Evolutionary conservation across 2,329 filamentous ascomycete genomes (phyloP), one percentile per base, ranked within the genome.

Genomic region (Emmonsia crescens): DNA sequence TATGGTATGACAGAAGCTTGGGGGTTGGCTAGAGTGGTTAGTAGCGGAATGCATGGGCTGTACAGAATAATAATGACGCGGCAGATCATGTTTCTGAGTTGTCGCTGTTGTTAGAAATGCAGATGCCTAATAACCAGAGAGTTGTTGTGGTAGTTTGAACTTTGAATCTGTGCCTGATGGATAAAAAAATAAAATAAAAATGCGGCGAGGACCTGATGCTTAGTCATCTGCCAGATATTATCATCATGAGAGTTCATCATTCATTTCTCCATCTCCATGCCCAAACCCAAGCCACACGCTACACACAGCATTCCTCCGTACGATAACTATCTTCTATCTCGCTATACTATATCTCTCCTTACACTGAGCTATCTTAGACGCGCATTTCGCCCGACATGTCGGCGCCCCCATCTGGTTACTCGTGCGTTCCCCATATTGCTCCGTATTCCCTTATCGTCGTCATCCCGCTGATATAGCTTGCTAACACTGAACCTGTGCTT

Each of bases 351-450:
- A 40, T 14, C 21, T 38, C 1, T 27, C 36, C 33, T 42, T 19
- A 16, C 19, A 14, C 29, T 55, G 24, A 49, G n/a, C 46, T 16
- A 49, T 49, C 46, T 49, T 49, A 10, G 24, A 49, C 14, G 46
- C 24, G 10, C 21, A 16, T 40, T 61, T 71, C 70, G 71, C 74
- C 75, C 68, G 71, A 68, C 73, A 78, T 78, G 55, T 57, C 55
- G 76, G 75, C 76, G 73, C 73, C 71, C 68, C 75, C 74, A 60
- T 73, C 73, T 68, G 73, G 75, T 69, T 74, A 75, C 70, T 78
- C 77, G 77, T 79, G 71, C 73, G 77, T 68, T 27, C 64, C 63
- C 29, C 65, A 70, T 67, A 67, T 51, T 62, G 61, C 64, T 68
- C 62, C 19, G 9, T 16, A 2, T 9, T 48, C 10, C 12, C 27